A percentile compares a stretch with the other conserved stretches of the same genome.
These are phyloP conservation scores for Apocynum venetum DNA, from an alignment of 257 asterid species.

Conservation along the genomic window DNA sequence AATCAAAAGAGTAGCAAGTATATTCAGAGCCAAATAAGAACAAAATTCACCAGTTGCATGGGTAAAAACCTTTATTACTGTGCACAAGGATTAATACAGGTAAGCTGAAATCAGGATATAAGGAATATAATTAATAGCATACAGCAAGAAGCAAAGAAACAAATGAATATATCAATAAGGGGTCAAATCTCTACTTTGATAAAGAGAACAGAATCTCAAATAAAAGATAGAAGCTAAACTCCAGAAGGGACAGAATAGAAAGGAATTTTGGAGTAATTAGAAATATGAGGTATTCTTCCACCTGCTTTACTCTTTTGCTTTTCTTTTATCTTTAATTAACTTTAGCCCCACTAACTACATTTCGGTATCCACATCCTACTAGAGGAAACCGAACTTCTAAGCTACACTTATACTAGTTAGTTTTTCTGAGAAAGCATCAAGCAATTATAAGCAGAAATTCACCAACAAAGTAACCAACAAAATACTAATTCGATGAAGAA, in stretches of 20 bases:
- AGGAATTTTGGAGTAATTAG: slow-evolving; percentile 27
- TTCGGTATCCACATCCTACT: slow-evolving; percentile 27
- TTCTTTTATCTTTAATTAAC: slow-evolving; percentile 31
- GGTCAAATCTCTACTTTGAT: slow-evolving; percentile 31
- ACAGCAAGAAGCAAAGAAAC: neutral
- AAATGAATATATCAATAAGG: slow-evolving; percentile 6
- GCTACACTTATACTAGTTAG: slow-evolving; percentile 19
- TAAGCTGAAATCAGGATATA: slow-evolving; percentile 6
- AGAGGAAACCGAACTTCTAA: slow-evolving; percentile 23
- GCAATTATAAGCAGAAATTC: neutral
- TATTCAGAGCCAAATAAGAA: neutral
- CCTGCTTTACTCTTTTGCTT: slow-evolving; percentile 38
- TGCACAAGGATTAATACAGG: neutral
- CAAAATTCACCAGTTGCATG: neutral
- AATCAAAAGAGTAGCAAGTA: neutral
- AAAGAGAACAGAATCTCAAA: slow-evolving; percentile 38
- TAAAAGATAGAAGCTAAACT: slow-evolving; percentile 30
- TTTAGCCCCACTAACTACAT: slow-evolving; percentile 27
- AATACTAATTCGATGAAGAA: neutral
- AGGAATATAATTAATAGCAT: slow-evolving; percentile 12
- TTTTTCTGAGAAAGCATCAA: slow-evolving; percentile 20
- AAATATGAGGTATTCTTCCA: slow-evolving; percentile 23
- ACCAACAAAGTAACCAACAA: slow-evolving; percentile 9
- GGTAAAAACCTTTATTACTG: neutral
- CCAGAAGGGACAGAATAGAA: slow-evolving; percentile 22